Conservation (phyloP, 2,329 filamentous ascomycete genomes). For the Botrytis hyacinthi region DNA sequence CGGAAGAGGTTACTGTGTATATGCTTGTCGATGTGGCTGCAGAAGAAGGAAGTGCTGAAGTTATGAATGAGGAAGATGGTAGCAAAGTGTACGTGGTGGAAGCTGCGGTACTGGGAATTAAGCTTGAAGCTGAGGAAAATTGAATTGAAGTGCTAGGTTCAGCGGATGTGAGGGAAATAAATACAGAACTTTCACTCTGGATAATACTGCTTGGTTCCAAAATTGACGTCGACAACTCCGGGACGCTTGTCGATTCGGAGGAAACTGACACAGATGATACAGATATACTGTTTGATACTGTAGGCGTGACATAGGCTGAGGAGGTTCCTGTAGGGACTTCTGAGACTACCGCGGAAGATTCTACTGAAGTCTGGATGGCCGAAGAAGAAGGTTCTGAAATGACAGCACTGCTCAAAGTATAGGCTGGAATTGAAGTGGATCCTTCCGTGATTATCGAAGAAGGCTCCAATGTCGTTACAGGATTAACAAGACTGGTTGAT, state of each 20-base stretch:
- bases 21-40: neutral
- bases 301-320: neutral
- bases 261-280: neutral
- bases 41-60: neutral
- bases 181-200: neutral
- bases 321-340: neutral
- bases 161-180: neutral
- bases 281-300: neutral
- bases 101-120: neutral
- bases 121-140: neutral
- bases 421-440: neutral
- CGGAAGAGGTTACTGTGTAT: neutral
- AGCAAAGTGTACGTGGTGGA: neutral
- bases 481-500: neutral
- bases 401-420: neutral
- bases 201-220: neutral
- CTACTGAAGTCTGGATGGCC: neutral
- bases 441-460: neutral
- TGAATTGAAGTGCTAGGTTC: neutral
- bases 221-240: neutral
- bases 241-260: neutral
- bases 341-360: neutral
- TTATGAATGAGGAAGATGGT: neutral
- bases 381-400: neutral
- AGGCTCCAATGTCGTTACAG: neutral